Conservation (phyloP, 2,329 filamentous ascomycete genomes). For the Tolypocladium inflatum region DNA sequence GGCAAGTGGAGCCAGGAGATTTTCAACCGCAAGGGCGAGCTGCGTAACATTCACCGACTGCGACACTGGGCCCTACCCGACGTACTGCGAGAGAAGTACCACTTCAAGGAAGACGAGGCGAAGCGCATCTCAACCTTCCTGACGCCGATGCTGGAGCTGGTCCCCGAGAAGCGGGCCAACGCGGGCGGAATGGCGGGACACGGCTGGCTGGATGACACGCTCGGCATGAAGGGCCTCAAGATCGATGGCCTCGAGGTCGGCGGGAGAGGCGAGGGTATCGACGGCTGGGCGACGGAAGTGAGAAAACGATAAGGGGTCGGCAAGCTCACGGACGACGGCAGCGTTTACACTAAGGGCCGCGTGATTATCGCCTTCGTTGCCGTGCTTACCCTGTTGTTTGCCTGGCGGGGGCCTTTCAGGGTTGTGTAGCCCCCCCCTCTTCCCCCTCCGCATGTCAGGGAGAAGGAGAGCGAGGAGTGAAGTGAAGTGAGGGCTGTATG, state of each 20-base stretch:
- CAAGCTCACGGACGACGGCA: conserved; percentile 5
- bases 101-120: conserved; percentile 76
- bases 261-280: conserved; percentile 81
- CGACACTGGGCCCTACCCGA: conserved; percentile 93
- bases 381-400: neutral
- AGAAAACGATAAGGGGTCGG: conserved; percentile 57
- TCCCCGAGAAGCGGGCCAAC: conserved; percentile 84
- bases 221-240: conserved; percentile 75
- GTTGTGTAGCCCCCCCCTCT: too few species aligned
- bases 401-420: neutral
- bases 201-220: conserved; percentile 71
- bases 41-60: conserved; percentile 92
- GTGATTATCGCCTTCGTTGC: neutral
- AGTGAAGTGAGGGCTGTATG: neutral
- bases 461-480: neutral
- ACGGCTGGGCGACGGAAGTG: conserved; percentile 85
- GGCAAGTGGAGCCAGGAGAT: conserved; percentile 99
- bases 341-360: neutral
- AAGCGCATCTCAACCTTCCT: conserved; percentile 74
- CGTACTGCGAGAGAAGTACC: conserved; percentile 92
- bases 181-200: conserved; percentile 92
- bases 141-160: conserved; percentile 80
- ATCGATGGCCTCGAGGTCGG: conserved; percentile 68
- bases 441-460: neutral
- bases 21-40: conserved; percentile 94